These are phyloP conservation scores for Turnera subulata DNA, from an alignment of 345 rosid genomes.

Conservation along the genomic window DNA sequence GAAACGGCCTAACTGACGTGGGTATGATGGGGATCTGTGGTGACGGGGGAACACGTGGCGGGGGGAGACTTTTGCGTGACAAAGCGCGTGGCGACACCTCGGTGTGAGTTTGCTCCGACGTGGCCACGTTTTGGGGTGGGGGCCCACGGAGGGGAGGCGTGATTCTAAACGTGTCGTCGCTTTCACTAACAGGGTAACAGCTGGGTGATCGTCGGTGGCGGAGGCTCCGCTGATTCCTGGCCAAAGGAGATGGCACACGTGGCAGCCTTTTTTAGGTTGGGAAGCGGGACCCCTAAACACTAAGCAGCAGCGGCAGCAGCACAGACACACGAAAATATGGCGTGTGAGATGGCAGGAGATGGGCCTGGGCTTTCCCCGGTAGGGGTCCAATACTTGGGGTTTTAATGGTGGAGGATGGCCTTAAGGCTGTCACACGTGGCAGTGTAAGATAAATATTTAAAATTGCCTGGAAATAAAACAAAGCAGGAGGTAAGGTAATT, in stretches of 20 bases:
- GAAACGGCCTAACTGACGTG: constrained; percentile 2
- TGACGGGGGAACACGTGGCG: constrained; percentile 29
- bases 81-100: constrained; percentile 34
- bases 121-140: constrained; percentile 36
- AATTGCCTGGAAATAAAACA: too few relatives aligned
- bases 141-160: neutral
- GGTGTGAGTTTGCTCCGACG: constrained; percentile 28
- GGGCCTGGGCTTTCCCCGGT: too few relatives aligned
- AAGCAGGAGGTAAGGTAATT: too few relatives aligned
- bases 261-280: constrained; percentile 2
- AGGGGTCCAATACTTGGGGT: too few relatives aligned
- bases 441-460: too few relatives aligned
- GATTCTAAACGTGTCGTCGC: constrained; percentile 29
- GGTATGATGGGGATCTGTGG: constrained; percentile 16
- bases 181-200: constrained; percentile 28
- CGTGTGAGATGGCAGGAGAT: neutral
- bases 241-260: constrained; percentile 21
- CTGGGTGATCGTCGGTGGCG: constrained; percentile 28
- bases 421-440: too few relatives aligned
- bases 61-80: constrained; percentile 11
- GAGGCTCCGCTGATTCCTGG: constrained; percentile 3
- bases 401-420: too few relatives aligned
- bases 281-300: too few relatives aligned
- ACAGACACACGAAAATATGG: too few relatives aligned
- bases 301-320: too few relatives aligned